Base-by-base conservation (phyloP, 495 filamentous ascomycete species). In the Massariosphaeria phaeospora region DNA sequence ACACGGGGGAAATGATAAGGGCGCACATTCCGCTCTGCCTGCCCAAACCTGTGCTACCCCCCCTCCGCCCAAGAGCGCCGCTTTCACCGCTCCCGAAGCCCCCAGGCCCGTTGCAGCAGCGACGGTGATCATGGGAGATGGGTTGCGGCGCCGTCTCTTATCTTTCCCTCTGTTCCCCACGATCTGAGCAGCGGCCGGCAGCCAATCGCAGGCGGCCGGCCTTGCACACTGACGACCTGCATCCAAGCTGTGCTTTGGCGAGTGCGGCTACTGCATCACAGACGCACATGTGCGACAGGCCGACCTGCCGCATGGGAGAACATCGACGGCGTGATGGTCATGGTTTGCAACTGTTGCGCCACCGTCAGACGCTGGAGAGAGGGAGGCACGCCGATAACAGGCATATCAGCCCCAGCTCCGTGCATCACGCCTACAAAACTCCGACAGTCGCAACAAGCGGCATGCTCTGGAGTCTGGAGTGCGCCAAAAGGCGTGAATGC, bases 81-180 rank as follows among this genome's bases (percentile, higher is more conserved):
- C 18, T 48, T 52, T 36, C 56, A 59, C 56, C 43, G 56, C 48
- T 59, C 31, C 31, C 31, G 20, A 20, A 29, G 38, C 15, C 40
- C 21, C 20, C 21, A 3, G 23, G 24, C 36, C 31, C 36, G 21
- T 15, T 13, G 12, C 42, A 45, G 41, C 23, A 25, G 21, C 25
- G 41, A 25, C 13, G 26, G 29, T 56, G 52, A 48, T 56, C 52
- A 56, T 56, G 52, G 34, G 52, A 43, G 6, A 26, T 13, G 29
- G 26, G 20, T 17, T 48, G 53, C 41, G 31, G 24, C 24, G 34
- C 21, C 50, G 27, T 44, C 41, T 43, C 46, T 57, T 50, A 57
- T 57, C 53, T 49, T 12, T 57, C 2, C 8, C 26, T 40, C 26
- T 31, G 42, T 43, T 57, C 53, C 45, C 53, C 53, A 57, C 53